A percentile compares a stretch with the other conserved stretches of the same genome.
These are phyloP conservation scores for Odonthalia washingtoniensis DNA, from an alignment of 31 red algal species.

Conservation along the genomic window DNA sequence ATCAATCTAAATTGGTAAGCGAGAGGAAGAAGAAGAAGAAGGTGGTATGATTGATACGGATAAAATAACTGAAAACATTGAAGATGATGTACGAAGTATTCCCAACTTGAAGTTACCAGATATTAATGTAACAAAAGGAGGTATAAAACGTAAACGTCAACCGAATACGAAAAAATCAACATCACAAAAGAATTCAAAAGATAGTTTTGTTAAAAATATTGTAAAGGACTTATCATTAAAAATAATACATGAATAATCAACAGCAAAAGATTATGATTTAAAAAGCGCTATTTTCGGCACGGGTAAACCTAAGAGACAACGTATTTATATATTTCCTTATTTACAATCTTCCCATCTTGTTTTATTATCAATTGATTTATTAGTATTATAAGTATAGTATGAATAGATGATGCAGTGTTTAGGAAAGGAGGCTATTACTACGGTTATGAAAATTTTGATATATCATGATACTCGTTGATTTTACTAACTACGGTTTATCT, in stretches of 20 bases:
- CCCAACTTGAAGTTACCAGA: background rate
- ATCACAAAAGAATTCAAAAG: background rate
- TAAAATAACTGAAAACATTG: no score
- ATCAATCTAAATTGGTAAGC: no score
- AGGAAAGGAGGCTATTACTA: no score
- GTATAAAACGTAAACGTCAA: background rate
- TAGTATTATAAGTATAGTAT: conserved; percentile 84
- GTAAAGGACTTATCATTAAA: conserved; percentile 50
- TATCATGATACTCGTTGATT: no score
- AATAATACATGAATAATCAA: conserved; percentile 46
- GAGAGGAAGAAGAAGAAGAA: no score
- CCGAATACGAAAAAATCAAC: background rate
- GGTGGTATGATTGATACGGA: no score
- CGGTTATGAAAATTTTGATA: no score
- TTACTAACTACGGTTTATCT: no score
- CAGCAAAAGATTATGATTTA: conserved; percentile 68
- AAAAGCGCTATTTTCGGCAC: conserved; percentile 80
- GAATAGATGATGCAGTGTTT: no score
- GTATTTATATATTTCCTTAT: conserved; percentile 84
- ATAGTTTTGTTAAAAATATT: background rate
- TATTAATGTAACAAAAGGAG: background rate
- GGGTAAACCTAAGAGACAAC: conserved; percentile 71
- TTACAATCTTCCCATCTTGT: conserved; percentile 89
- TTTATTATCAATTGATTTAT: conserved; percentile 46
- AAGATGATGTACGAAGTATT: no score